These are phyloP conservation scores for Hanseniaspora meyeri DNA, from an alignment of 805 yeast genomes.

Conservation along the genomic window DNA sequence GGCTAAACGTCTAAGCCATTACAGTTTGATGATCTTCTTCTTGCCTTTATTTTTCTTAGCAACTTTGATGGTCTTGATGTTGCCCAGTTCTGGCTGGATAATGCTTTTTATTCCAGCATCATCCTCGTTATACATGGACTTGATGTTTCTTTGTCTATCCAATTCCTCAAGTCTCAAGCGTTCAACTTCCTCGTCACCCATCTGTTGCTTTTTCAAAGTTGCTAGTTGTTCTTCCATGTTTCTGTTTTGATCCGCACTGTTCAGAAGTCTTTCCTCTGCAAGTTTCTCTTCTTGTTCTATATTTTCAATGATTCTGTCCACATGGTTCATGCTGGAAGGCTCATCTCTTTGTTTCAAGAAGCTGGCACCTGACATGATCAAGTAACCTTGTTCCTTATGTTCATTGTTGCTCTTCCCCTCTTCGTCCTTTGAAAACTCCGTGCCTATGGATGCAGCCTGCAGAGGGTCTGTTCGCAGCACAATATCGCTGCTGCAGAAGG, in stretches of 20 bases:
- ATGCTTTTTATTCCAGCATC: background rate
- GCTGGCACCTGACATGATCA: background rate
- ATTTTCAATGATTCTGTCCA: background rate
- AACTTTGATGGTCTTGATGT: background rate
- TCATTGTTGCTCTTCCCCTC: conserved; percentile 1
- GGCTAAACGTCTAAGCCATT: too few species aligned
- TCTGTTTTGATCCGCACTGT: background rate
- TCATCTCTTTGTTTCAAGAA: background rate
- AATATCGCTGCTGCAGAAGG: conserved; percentile 4
- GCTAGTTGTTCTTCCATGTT: background rate
- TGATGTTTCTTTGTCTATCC: background rate
- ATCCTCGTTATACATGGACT: background rate
- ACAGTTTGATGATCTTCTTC: conserved; percentile 3
- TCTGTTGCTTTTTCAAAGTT: background rate
- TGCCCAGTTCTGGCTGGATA: background rate
- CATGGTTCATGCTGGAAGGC: background rate
- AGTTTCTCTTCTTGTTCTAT: conserved; percentile 2
- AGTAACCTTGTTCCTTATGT: conserved; percentile 10
- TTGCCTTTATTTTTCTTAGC: background rate
- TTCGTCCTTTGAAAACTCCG: background rate
- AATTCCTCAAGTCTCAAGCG: background rate
- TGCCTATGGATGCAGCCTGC: conserved; percentile 2
- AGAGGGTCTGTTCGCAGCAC: conserved; percentile 10
- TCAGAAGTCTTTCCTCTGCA: background rate
- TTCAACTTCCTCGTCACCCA: conserved; percentile 9